Percentiles rank a stretch among this genome's conserved stretches.
phyloP scores from a whole-genome alignment of 2,329 filamentous ascomycete genomes.

The Neonectria neomacrospora region DNA sequence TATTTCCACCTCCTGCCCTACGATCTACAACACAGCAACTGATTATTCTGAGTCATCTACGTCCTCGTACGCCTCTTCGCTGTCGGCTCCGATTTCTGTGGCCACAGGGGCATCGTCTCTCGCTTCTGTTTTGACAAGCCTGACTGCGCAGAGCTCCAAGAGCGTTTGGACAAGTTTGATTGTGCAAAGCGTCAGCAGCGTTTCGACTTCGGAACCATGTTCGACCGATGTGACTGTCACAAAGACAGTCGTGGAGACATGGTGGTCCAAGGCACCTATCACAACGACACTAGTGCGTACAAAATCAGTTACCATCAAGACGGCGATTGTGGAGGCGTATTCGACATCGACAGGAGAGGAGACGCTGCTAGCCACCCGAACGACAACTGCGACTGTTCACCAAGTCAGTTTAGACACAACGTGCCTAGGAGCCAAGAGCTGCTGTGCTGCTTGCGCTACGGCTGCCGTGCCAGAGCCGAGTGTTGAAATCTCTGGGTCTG shows the following conservation, averaged over 20 bases:
- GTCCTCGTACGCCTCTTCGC: conserved; percentile 4
- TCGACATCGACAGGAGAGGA: conserved; percentile 42
- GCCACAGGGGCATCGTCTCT: conserved; percentile 15
- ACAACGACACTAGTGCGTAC: conserved; percentile 36
- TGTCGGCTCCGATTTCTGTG: conserved; percentile 18
- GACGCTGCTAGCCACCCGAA: conserved; percentile 33
- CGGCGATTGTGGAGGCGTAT: conserved; percentile 41
- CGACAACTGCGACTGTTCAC: conserved; percentile 37
- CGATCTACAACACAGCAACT: conserved; percentile 28
- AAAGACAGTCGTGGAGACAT: conserved; percentile 41
- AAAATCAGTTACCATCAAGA: conserved; percentile 36
- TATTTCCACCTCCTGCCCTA: conserved; percentile 36
- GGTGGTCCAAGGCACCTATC: conserved; percentile 33
- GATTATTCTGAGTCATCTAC: conserved; percentile 11
- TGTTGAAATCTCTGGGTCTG: background rate
- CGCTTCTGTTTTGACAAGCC: conserved; percentile 11
- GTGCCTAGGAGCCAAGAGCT: conserved; percentile 31
- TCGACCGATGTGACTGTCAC: conserved; percentile 43
- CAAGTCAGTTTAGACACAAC: conserved; percentile 32
- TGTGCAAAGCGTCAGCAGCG: background rate
- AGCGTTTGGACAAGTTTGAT: background rate
- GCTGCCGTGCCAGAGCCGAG: background rate
- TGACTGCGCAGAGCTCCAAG: background rate
- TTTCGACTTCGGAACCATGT: conserved; percentile 31
- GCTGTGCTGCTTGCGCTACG: conserved; percentile 34